Evolutionary conservation across 2,329 filamentous ascomycete species (phyloP).

Genomic region (Pseudocercospora eumusae): DNA sequence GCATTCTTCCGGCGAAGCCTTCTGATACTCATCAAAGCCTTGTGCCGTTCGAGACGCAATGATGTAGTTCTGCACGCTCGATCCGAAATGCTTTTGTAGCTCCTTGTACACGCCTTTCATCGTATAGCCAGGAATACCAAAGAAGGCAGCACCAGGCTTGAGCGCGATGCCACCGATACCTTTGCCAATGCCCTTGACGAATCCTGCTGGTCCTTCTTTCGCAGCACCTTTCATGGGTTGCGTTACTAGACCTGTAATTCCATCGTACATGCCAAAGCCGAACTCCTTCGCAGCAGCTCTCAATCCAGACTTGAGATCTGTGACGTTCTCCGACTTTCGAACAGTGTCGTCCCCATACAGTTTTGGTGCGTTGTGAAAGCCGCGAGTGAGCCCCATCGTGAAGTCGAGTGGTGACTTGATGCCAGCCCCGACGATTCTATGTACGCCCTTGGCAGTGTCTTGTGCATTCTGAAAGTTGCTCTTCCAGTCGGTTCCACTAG

Average conservation of each 20-base stretch:
- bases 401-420: constrained; percentile 83
- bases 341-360: constrained; percentile 84
- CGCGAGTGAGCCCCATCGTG: constrained; percentile 75
- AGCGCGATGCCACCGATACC: constrained; percentile 73
- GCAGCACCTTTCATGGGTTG: constrained; percentile 68
- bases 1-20: constrained; percentile 60
- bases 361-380: constrained; percentile 83
- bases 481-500: constrained; percentile 23
- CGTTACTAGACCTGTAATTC: constrained; percentile 71
- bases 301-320: constrained; percentile 72
- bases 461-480: constrained; percentile 32
- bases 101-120: constrained; percentile 77
- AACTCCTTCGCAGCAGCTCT: constrained; percentile 70
- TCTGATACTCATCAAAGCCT: constrained; percentile 66
- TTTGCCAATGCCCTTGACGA: constrained; percentile 76
- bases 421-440: constrained; percentile 41
- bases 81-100: constrained; percentile 67
- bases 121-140: constrained; percentile 64
- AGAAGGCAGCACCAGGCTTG: constrained; percentile 69
- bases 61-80: constrained; percentile 75
- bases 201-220: constrained; percentile 63
- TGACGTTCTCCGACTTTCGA: constrained; percentile 75
- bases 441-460: constrained; percentile 41
- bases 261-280: constrained; percentile 71
- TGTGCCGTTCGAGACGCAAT: constrained; percentile 74